phyloP scores from a whole-genome alignment of 768 basidiomycete genomes.

The Kwoniella europaea region DNA sequence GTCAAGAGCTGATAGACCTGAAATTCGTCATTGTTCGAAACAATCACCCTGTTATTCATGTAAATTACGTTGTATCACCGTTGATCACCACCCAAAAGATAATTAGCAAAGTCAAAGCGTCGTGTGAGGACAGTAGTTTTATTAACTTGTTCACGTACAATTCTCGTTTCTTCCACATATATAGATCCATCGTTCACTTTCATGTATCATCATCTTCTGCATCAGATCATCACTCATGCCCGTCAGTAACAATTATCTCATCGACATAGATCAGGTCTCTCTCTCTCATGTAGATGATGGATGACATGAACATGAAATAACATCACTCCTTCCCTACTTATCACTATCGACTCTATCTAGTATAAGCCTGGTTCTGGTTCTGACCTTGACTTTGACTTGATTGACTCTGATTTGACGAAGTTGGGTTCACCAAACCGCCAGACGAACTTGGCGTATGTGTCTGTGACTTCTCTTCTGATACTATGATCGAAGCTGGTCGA shows the following conservation, averaged over 20 bases:
- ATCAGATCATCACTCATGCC: too few species aligned
- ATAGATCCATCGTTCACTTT: too few species aligned
- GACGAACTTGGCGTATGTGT: constrained; percentile 9
- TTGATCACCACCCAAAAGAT: background rate
- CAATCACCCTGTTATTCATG: constrained; percentile 12
- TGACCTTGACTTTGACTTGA: background rate
- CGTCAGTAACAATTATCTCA: too few species aligned
- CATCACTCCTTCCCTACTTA: background rate
- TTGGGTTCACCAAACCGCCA: background rate
- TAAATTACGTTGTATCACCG: constrained; percentile 1
- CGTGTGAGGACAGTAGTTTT: background rate
- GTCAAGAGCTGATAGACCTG: background rate
- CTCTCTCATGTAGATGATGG: background rate
- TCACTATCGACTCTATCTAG: background rate
- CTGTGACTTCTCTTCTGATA: constrained; percentile 26
- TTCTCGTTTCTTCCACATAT: too few species aligned
- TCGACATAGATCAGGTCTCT: too few species aligned
- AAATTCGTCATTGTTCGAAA: background rate
- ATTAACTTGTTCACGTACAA: too few species aligned
- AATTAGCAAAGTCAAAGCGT: background rate
- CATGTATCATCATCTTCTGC: too few species aligned
- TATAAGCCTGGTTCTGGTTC: background rate
- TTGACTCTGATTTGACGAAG: background rate
- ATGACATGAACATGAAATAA: background rate
- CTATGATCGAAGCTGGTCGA: constrained; percentile 31